Conservation (phyloP, 2,329 filamentous ascomycete genomes). For the Microascus cirrosus region DNA sequence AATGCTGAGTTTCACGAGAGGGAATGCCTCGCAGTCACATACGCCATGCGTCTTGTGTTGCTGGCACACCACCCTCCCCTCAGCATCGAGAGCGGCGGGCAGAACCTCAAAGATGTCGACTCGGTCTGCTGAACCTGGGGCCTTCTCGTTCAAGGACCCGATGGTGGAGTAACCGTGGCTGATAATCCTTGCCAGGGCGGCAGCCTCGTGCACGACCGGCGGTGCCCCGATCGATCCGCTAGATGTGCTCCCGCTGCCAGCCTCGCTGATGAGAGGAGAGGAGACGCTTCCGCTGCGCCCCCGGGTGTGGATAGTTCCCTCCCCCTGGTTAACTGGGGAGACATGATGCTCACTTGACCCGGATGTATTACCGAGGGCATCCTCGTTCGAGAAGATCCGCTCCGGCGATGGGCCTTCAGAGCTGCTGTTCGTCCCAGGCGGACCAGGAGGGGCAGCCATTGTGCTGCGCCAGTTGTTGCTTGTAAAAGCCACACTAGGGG, state of each 20-base stretch:
- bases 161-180: conserved; percentile 1
- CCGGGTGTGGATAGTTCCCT: background rate
- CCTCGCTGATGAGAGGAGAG: background rate
- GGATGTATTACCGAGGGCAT: background rate
- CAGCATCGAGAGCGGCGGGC: background rate
- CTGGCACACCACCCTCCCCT: conserved; percentile 1
- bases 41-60: background rate
- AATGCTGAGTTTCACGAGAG: background rate
- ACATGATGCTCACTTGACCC: background rate
- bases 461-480: conserved; percentile 2
- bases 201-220: background rate
- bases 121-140: background rate
- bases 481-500: conserved; percentile 1
- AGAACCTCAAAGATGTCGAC: conserved; percentile 2
- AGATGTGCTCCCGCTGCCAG: background rate
- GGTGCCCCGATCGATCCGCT: background rate
- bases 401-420: background rate
- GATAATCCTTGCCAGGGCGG: background rate
- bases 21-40: conserved; percentile 1
- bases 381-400: conserved; percentile 1
- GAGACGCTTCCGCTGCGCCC: background rate
- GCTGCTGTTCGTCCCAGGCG: background rate
- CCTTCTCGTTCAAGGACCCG: background rate
- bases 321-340: background rate
- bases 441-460: background rate